Conservation (phyloP, 73 alveolate species). For the Blepharisma stoltei region DNA sequence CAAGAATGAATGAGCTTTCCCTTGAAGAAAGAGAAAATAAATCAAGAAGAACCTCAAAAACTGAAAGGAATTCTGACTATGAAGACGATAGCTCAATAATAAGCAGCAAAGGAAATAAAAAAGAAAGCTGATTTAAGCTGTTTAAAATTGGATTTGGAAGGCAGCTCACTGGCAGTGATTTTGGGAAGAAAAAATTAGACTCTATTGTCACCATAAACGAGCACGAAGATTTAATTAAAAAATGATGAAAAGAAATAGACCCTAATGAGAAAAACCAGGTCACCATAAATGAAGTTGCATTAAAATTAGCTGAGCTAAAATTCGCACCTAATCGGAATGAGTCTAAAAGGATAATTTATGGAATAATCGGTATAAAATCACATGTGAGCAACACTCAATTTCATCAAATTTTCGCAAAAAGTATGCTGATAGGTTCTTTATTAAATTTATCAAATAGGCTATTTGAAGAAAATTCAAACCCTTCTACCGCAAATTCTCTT, state of each 20-base stretch:
- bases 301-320: neutral
- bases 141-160: too few relatives aligned
- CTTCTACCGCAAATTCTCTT: neutral
- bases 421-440: neutral
- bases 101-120: too few relatives aligned
- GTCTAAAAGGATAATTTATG: neutral
- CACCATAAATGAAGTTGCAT: neutral
- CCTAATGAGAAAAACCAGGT: neutral
- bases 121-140: too few relatives aligned
- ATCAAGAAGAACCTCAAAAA: neutral
- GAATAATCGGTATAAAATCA: neutral
- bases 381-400: neutral
- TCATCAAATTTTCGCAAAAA: conserved; percentile 14
- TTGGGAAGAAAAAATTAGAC: neutral
- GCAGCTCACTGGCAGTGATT: neutral
- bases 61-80: neutral
- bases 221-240: neutral
- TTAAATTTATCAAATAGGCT: conserved; percentile 5
- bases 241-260: conserved; percentile 10
- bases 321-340: neutral
- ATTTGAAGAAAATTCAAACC: neutral
- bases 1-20: neutral
- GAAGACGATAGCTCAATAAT: too few relatives aligned
- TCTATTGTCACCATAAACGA: neutral
- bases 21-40: neutral